A percentile compares a stretch with the other conserved stretches of the same genome.
These are phyloP conservation scores for Apiotrichum gamsii DNA, from an alignment of 1,284 basidiomycete genomes.

Conservation along the genomic window DNA sequence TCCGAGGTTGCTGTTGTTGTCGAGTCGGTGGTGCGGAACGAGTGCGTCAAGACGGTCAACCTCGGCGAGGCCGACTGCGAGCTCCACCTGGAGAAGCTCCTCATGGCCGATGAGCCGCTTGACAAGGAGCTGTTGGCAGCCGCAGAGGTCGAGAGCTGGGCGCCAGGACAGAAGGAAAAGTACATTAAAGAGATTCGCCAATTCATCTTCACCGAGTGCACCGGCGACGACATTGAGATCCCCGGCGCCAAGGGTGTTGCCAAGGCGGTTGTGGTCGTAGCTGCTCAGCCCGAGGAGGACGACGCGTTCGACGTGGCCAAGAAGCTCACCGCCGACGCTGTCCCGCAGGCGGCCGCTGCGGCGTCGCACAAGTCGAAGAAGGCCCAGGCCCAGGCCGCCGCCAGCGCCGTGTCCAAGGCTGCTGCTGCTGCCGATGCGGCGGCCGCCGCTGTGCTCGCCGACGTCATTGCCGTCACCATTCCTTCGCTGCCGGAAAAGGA, in stretches of 20 bases:
- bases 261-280: slow-evolving; percentile 16
- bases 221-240: slow-evolving; percentile 41
- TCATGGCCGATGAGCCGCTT: slow-evolving; percentile 58
- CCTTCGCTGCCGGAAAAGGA: slow-evolving; percentile 65
- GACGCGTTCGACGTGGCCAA: slow-evolving; percentile 59
- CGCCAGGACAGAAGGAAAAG: slow-evolving; percentile 26
- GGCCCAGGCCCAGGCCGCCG: slow-evolving; percentile 51
- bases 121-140: slow-evolving; percentile 54
- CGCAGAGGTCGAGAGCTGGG: slow-evolving; percentile 49
- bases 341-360: slow-evolving; percentile 18
- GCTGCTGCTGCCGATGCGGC: slow-evolving; percentile 65
- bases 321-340: slow-evolving; percentile 40
- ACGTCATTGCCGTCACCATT: slow-evolving; percentile 46
- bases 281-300: slow-evolving; percentile 56
- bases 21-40: slow-evolving; percentile 65
- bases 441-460: slow-evolving; percentile 29
- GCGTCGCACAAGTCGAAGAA: slow-evolving; percentile 49
- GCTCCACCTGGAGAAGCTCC: slow-evolving; percentile 63
- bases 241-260: slow-evolving; percentile 20
- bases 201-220: slow-evolving; percentile 37
- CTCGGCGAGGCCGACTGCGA: slow-evolving; percentile 71
- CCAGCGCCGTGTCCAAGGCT: slow-evolving; percentile 54
- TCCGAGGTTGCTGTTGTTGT: slow-evolving; percentile 64
- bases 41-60: slow-evolving; percentile 56
- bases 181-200: slow-evolving; percentile 33